Conservation (phyloP, 495 filamentous ascomycete genomes). For the Aspergillus mulundensis region DNA sequence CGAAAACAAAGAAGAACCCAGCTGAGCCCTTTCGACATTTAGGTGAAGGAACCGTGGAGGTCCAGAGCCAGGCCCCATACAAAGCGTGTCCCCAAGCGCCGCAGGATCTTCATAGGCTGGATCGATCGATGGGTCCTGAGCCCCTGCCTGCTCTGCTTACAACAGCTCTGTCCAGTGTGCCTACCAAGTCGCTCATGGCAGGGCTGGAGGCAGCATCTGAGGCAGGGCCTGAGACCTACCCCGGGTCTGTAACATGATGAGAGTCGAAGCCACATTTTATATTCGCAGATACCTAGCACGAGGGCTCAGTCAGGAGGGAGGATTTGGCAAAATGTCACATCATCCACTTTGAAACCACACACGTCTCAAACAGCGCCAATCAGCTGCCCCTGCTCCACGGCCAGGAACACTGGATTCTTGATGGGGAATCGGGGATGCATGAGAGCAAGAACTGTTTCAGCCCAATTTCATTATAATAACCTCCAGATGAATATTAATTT, state of each 20-base stretch:
- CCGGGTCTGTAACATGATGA: too few species aligned
- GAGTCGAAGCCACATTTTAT: too few species aligned
- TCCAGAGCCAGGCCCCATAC: background rate
- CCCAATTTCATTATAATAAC: constrained; percentile 8
- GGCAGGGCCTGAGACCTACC: too few species aligned
- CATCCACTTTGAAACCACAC: constrained; percentile 30
- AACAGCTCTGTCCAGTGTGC: background rate
- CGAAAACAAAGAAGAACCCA: background rate
- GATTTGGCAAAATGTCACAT: constrained; percentile 23
- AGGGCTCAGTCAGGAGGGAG: background rate
- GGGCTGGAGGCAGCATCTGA: background rate
- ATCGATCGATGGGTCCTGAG: constrained; percentile 14
- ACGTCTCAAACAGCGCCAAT: constrained; percentile 35
- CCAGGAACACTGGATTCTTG: constrained; percentile 7
- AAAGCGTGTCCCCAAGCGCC: constrained; percentile 8
- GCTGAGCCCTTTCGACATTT: background rate
- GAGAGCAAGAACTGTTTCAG: constrained; percentile 6
- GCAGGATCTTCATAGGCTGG: constrained; percentile 17
- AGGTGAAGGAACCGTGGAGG: constrained; percentile 3
- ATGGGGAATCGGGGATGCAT: background rate
- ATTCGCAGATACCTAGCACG: too few species aligned
- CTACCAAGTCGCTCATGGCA: background rate
- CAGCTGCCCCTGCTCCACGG: constrained; percentile 19
- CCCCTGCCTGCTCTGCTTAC: constrained; percentile 2
- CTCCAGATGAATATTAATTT: background rate